Evolutionary conservation across 2,329 filamentous ascomycete genomes (phyloP), one percentile per base, ranked within the genome.

Genomic region (Penicillium occitanis): DNA sequence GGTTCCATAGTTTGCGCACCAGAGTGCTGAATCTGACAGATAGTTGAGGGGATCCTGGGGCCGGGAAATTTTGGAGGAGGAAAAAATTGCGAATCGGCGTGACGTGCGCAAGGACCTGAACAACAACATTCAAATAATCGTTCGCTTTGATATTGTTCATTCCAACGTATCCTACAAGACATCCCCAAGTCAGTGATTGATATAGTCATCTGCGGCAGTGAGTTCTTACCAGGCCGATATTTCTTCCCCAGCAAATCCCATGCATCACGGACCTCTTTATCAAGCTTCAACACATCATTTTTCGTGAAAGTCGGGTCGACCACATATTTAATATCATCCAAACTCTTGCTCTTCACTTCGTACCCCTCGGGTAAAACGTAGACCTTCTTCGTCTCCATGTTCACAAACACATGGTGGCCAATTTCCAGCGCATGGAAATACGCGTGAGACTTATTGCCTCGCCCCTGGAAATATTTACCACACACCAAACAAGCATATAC

Each of bases 111-210:
- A 99, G 85, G 6, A 93, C 90, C 78, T 99, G 95, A 59, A 96
- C 90, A 2, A 97, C 87, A 30, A 97, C 94, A 76, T 99, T 99
- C 75, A 98, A 86, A 81, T 99, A 99, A 82, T 99, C 95, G 80
- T 99, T 99, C 66, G 95, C 92, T 79, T 99, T 99, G 84, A 99
- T 97, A 80, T 99, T 99, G 85, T 99, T 99, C 91, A 99, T 96
- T 70, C 95, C 95, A 68, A 99, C 92, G 76, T 93, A 99, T 5
- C 95, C 81, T 81, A 63, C 14, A 30, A 62, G 63, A 4, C 4
- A 44, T 19, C 14, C 14, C 11, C 11, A 11, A 22, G 28, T 66
- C 28, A 65, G 62, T 60, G n/a, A 60, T 51, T 67, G 7, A 69
- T 2, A 66, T 1, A 37, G 51, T 58, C 1, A 14, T 35, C 28